A percentile compares a stretch with the other conserved stretches of the same genome.
phyloP scores from a whole-genome alignment of 805 yeast genomes.

The Candida morakotiae region DNA sequence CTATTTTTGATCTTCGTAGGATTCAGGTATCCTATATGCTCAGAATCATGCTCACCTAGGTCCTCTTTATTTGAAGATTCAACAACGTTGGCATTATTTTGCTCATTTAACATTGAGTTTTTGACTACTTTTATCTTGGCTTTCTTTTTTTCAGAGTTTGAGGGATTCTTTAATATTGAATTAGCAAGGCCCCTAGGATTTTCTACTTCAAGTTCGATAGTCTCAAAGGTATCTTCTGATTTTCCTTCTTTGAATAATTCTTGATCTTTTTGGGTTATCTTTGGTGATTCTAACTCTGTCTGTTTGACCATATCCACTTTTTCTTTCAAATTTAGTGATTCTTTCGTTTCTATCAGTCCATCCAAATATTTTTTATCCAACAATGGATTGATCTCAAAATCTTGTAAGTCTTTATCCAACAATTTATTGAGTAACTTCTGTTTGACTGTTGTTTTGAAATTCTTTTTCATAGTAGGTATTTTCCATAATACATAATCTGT shows the following conservation, averaged over 20 bases:
- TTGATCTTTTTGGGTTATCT: too few species aligned
- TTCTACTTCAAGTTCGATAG: slow-evolving; percentile 4
- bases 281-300: too few species aligned
- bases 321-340: too few species aligned
- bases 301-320: too few species aligned
- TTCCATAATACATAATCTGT: slow-evolving; percentile 14
- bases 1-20: slow-evolving; percentile 8
- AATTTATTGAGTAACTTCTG: slow-evolving; percentile 11
- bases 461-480: slow-evolving; percentile 14
- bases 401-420: slow-evolving; percentile 8
- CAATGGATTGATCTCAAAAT: slow-evolving; percentile 5
- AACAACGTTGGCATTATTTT: too few species aligned
- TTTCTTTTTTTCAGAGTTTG: slow-evolving; percentile 2
- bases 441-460: slow-evolving; percentile 12
- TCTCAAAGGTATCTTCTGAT: background rate
- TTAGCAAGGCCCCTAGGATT: slow-evolving; percentile 5
- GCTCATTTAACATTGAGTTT: background rate
- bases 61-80: background rate
- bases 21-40: slow-evolving; percentile 8
- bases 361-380: too few species aligned
- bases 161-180: slow-evolving; percentile 7
- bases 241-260: background rate
- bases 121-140: background rate
- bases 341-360: too few species aligned
- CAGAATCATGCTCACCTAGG: background rate